Base-by-base conservation (phyloP, 768 basidiomycete species). In the Tremella mesenterica region DNA sequence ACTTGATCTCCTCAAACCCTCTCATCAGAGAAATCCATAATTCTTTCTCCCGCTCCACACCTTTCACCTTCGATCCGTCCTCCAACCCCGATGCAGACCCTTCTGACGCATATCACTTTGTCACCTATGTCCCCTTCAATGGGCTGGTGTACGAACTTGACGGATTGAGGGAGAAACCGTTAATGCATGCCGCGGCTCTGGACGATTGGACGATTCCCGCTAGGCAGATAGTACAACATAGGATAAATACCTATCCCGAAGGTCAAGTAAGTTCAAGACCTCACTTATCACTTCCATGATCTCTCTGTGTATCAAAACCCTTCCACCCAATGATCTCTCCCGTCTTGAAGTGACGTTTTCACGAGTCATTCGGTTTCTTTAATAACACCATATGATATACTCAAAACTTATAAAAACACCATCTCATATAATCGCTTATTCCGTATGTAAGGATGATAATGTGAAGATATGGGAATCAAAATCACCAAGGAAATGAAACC, bases 81-180 rank as follows among this genome's bases (percentile, higher is more conserved):
- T 76, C 85, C 20, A 54, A 81, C 80, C 25, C 85, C 77, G 60
- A 82, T 76, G 61, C 74, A 75, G 75, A 78, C 62, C 58, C 65
- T 7, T 83, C 83, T 67, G 95, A 97, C 64, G 92, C 92, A 12
- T 99, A 93, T 73, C 93, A 99, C 65, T 99, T 97, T 66, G 84
- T 97, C 36, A 85, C 93, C 10, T 99, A 96, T 71, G 76, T 93
- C 44, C 93, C 93, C 3, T 75, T 83, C 38, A 79, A 83, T 73
- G 93, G 87, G 18, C 79, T 80, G 21, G 74, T 99, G 39, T 96
- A 92, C 74, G 93, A 99, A 74, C 79, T 99, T 28, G 93, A 97
- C 66, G 93, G 93, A 10, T 75, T 99, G 59, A 88, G 90, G 70
- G 75, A 77, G 43, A 75, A 79, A 57, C 84, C 93, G 1, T 81